phyloP scores from a whole-genome alignment of 73 alveolate species.

The Paramecium primaurelia region DNA sequence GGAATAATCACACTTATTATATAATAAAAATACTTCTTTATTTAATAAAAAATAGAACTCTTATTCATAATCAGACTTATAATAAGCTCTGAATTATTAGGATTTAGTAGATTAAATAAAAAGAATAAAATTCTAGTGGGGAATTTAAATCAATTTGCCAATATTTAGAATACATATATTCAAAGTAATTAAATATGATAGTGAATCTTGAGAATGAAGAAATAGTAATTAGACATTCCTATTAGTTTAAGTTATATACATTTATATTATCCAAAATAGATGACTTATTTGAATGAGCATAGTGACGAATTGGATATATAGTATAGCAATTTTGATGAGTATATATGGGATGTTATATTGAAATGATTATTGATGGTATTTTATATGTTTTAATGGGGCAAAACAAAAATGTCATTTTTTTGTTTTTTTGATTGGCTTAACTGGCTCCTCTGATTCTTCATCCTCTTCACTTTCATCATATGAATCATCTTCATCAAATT shows the following conservation, averaged over 20 bases:
- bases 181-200: constrained; percentile 42
- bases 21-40: too few relatives aligned
- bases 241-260: constrained; percentile 22
- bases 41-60: too few relatives aligned
- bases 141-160: constrained; percentile 55
- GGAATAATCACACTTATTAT: too few relatives aligned
- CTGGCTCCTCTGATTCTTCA: neutral
- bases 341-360: neutral
- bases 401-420: neutral
- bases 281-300: constrained; percentile 73
- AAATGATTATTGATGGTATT: constrained; percentile 1
- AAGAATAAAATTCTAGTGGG: constrained; percentile 66
- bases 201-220: constrained; percentile 26
- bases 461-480: constrained; percentile 1
- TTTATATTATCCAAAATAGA: constrained; percentile 57
- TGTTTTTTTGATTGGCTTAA: neutral
- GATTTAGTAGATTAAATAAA: constrained; percentile 14
- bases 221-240: constrained; percentile 64
- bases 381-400: neutral
- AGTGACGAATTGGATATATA: constrained; percentile 58
- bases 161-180: constrained; percentile 57
- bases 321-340: neutral
- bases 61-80: too few relatives aligned
- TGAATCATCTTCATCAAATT: neutral
- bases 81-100: constrained; percentile 45